Evolutionary conservation across 768 basidiomycete genomes (phyloP).

Genomic region (Paxillus ammoniavirescens): DNA sequence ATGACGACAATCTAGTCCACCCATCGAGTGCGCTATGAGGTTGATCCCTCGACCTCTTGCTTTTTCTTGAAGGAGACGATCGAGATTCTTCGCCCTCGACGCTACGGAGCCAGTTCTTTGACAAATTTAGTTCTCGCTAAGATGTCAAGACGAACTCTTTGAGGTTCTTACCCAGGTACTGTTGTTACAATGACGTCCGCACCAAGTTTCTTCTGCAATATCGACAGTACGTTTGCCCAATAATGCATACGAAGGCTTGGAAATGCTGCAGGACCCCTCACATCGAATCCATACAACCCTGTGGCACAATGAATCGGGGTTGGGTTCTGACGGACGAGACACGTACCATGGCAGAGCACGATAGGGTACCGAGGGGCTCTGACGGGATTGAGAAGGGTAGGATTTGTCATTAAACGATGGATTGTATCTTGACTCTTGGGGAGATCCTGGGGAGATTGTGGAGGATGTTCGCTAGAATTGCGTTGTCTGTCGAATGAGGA

Average conservation of each 20-base stretch:
- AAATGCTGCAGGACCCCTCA: conserved; percentile 78
- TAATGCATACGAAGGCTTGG: conserved; percentile 88
- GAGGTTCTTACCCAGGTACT: conserved; percentile 75
- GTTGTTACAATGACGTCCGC: conserved; percentile 96
- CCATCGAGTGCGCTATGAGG: conserved; percentile 97
- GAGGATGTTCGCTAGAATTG: neutral
- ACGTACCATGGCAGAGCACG: conserved; percentile 89
- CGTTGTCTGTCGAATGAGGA: neutral
- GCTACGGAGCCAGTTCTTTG: conserved; percentile 85
- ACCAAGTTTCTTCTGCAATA: conserved; percentile 77
- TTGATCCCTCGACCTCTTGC: conserved; percentile 82
- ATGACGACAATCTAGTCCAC: conserved; percentile 92
- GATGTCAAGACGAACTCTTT: neutral
- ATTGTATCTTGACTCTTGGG: conserved; percentile 45
- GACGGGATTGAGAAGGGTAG: conserved; percentile 74
- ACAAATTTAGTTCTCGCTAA: neutral
- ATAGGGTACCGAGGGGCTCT: conserved; percentile 85
- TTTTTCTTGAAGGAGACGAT: conserved; percentile 64
- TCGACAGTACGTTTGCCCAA: conserved; percentile 85
- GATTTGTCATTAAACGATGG: conserved; percentile 71
- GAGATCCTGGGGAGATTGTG: conserved; percentile 19
- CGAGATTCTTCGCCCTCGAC: conserved; percentile 73
- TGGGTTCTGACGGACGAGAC: neutral
- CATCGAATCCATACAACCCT: conserved; percentile 96
- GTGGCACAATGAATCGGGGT: conserved; percentile 5